Evolutionary conservation across 441 rosid genomes (phyloP).

Genomic region (Capsella rubella): DNA sequence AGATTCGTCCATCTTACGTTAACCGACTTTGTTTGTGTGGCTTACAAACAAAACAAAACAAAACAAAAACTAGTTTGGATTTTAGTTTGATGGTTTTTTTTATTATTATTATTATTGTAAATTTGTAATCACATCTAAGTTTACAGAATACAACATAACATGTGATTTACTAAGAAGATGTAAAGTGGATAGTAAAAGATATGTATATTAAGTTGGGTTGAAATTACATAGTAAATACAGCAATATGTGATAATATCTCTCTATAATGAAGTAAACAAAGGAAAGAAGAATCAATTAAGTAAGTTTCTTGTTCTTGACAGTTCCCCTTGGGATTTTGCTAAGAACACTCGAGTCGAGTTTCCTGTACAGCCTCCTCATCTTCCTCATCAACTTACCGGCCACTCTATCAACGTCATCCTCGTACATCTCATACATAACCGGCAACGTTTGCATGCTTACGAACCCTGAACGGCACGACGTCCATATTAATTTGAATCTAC

Average conservation of each 20-base stretch:
- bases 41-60: not conserved
- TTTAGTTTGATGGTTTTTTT: not conserved
- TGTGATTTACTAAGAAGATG: too few relatives aligned
- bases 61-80: not conserved
- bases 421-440: conserved; percentile 63
- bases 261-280: conserved; percentile 1
- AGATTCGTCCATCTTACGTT: not conserved
- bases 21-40: not conserved
- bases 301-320: conserved; percentile 60
- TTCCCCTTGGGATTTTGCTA: conserved; percentile 85
- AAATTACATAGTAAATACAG: not conserved
- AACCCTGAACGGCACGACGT: conserved; percentile 49
- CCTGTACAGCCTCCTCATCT: conserved; percentile 51
- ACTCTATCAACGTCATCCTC: conserved; percentile 70
- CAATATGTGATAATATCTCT: not conserved
- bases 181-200: too few relatives aligned
- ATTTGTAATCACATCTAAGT: too few relatives aligned
- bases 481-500: not conserved
- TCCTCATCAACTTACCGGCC: conserved; percentile 45
- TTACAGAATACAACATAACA: too few relatives aligned
- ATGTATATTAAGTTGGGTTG: not conserved
- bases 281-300: conserved; percentile 25
- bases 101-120: too few relatives aligned
- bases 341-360: conserved; percentile 67
- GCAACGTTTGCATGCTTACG: conserved; percentile 64